Percentiles rank a stretch among this genome's conserved stretches.
These are phyloP conservation scores for Drechslerella coelobrocha DNA, from an alignment of 2,329 filamentous ascomycete genomes.

Conservation along the genomic window DNA sequence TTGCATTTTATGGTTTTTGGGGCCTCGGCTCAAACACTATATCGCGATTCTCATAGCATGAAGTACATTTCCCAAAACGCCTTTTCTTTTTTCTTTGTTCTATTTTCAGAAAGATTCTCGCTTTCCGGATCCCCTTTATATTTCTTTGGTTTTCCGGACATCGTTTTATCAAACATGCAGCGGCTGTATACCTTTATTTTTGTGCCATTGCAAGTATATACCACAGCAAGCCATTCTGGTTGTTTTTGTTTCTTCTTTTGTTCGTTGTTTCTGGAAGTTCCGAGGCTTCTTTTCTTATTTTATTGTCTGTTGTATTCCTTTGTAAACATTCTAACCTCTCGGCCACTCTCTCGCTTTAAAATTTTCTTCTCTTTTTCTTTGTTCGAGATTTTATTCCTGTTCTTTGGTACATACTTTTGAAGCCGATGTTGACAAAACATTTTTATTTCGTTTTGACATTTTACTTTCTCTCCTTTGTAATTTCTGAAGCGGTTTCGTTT, in stretches of 20 bases:
- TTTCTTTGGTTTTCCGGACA: constrained; percentile 14
- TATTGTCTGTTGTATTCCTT: constrained; percentile 25
- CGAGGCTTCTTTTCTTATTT: neutral
- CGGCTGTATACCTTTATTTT: constrained; percentile 11
- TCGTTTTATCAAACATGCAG: constrained; percentile 21
- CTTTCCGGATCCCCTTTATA: constrained; percentile 5
- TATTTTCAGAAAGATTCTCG: constrained; percentile 1
- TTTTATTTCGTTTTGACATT: neutral
- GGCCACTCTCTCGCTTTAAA: neutral
- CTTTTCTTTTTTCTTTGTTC: constrained; percentile 2
- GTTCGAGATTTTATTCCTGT: constrained; percentile 2
- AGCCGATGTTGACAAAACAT: neutral
- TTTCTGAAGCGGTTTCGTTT: neutral
- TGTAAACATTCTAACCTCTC: constrained; percentile 29
- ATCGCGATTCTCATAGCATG: too few species aligned
- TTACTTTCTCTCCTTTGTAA: constrained; percentile 1
- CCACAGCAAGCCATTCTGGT: constrained; percentile 29
- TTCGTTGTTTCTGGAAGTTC: neutral
- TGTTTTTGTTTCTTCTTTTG: constrained; percentile 2
- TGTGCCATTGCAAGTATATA: constrained; percentile 21
- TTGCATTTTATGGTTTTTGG: too few species aligned
- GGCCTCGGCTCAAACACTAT: too few species aligned
- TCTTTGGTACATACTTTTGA: neutral
- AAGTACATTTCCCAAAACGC: too few species aligned
- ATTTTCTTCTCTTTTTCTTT: constrained; percentile 7